Evolutionary conservation across 345 rosid genomes (phyloP).

Genomic region (Toxicodendron radicans): DNA sequence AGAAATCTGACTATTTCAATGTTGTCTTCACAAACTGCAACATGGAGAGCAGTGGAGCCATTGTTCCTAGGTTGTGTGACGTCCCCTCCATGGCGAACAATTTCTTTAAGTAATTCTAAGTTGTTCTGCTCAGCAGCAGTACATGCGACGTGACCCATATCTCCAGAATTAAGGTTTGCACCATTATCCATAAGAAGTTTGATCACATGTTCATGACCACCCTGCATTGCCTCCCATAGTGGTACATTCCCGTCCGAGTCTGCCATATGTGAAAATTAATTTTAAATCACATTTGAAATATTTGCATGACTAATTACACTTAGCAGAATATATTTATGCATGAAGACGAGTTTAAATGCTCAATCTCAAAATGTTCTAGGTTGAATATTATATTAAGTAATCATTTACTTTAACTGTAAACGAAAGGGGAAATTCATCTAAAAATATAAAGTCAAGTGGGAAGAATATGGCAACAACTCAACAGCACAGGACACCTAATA

Average conservation of each 20-base stretch:
- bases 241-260: conserved; percentile 74
- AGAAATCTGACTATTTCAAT: conserved; percentile 66
- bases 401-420: not conserved
- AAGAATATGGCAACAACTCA: not conserved
- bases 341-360: not conserved
- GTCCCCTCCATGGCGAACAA: conserved; percentile 51
- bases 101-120: conserved; percentile 59
- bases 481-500: not conserved
- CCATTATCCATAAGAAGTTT: conserved; percentile 51
- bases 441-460: not conserved
- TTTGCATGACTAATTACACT: not conserved
- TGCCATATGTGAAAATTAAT: conserved; percentile 21
- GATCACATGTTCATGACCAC: conserved; percentile 51
- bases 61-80: conserved; percentile 47
- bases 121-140: conserved; percentile 69
- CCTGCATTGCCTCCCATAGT: conserved; percentile 80
- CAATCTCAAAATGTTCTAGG: not conserved
- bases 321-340: not conserved
- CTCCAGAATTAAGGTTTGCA: conserved; percentile 51
- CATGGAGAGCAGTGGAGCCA: conserved; percentile 77
- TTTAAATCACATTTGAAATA: conserved; percentile 4
- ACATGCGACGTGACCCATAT: conserved; percentile 75
- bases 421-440: not conserved
- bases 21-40: conserved; percentile 78
- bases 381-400: not conserved